Evolutionary conservation across 2,329 filamentous ascomycete genomes (phyloP), one percentile per base, ranked within the genome.

Genomic region (Colletotrichum neosansevieriae): DNA sequence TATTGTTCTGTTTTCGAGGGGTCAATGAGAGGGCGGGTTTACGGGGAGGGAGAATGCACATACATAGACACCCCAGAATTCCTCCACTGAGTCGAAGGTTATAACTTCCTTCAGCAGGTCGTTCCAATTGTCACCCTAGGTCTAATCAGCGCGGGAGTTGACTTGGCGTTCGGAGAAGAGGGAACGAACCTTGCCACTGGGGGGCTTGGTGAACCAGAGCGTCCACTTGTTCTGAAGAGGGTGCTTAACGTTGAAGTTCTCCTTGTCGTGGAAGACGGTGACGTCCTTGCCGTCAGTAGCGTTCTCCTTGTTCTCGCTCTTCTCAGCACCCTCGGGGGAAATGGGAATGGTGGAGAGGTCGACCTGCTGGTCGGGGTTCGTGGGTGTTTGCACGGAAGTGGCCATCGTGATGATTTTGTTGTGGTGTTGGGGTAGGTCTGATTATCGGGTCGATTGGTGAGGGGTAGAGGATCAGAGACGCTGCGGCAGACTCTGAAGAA

Each of bases 201-300:
- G 92, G 61, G 96, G 95, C 88, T 98, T 98, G 76, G 95, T 98
- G 86, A 98, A 99, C 97, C 97, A 99, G 64, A 99, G 86, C 68
- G 96, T 98, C 96, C 96, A 99, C 79, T 93, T 92, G 86, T 98
- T 92, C 88, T 97, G 94, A 70, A 99, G 88, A 73, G 94, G 95
- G 81, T 99, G 96, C 88, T 98, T 99, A 82, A 99, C 96, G 76
- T 97, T 99, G 89, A 99, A 99, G 87, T 99, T 98, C 73, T 98
- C 92, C 75, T 96, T 92, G 83, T 98, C 94, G 80, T 99, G 94
- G 85, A 99, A 99, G 74, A 99, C 95, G 53, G 96, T 99, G 76
- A 97, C 87, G 58, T 92, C 85, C 78, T 94, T 91, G 36, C 36
- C 36, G 72, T 81, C 81, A 72, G 84, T 82, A 61, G 80, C 80